Evolutionary conservation across 176 grass and related monocot species (phyloP).

Genomic region (Oryza coarctata): DNA sequence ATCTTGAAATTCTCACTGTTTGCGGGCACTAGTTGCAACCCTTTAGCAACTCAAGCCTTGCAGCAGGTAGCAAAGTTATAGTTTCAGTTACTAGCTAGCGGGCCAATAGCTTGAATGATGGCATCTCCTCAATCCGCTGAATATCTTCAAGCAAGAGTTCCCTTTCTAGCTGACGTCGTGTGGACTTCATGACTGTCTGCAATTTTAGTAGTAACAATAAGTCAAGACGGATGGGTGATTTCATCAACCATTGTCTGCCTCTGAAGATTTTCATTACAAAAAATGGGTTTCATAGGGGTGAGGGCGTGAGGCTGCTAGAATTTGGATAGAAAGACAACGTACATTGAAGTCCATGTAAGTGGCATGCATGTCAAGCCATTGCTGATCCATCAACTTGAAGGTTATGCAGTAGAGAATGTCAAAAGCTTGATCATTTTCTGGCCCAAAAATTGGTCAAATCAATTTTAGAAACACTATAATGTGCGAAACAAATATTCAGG

Average conservation of each 20-base stretch:
- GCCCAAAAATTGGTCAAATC: constrained; percentile 22
- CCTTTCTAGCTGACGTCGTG: constrained; percentile 71
- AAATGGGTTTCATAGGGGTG: neutral
- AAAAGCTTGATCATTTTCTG: constrained; percentile 90
- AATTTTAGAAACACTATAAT: constrained; percentile 11
- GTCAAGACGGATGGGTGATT: constrained; percentile 15
- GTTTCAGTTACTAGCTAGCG: constrained; percentile 69
- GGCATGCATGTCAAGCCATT: constrained; percentile 96
- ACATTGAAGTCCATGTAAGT: constrained; percentile 99
- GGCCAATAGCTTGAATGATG: constrained; percentile 72
- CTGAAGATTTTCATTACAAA: neutral
- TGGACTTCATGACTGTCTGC: constrained; percentile 89
- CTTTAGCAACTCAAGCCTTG: constrained; percentile 36
- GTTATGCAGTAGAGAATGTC: constrained; percentile 96
- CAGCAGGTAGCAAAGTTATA: constrained; percentile 48
- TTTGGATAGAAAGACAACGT: neutral
- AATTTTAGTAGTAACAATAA: constrained; percentile 28
- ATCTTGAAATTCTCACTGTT: constrained; percentile 10
- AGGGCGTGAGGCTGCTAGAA: neutral
- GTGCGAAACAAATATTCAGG: constrained; percentile 6
- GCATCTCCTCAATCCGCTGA: constrained; percentile 82
- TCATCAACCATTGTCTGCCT: neutral
- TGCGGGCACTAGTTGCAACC: constrained; percentile 14
- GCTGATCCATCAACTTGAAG: constrained; percentile 98
- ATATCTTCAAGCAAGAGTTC: constrained; percentile 83